Evolutionary conservation across 73 alveolate species (phyloP).

Genomic region (Paramecium sonneborni): DNA sequence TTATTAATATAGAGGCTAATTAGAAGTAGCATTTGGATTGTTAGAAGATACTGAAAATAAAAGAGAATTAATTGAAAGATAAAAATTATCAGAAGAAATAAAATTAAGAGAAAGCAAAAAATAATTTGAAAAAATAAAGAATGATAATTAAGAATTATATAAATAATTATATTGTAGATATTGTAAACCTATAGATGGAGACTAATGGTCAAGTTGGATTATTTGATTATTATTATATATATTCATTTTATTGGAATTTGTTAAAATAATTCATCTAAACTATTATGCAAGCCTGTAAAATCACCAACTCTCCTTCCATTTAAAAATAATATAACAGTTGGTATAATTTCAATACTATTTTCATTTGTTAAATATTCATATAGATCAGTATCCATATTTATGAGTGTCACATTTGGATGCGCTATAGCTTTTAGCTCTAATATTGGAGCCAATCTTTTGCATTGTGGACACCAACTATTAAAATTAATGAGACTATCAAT

Average conservation of each 20-base stretch:
- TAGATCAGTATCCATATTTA: constrained; percentile 74
- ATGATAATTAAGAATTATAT: constrained; percentile 22
- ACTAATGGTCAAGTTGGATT: constrained; percentile 40
- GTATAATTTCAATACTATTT: constrained; percentile 70
- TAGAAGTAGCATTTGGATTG: constrained; percentile 64
- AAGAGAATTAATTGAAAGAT: constrained; percentile 57
- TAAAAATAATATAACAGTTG: constrained; percentile 72
- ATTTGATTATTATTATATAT: background rate
- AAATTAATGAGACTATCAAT: background rate
- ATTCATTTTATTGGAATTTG: constrained; percentile 3
- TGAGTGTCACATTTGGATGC: constrained; percentile 52
- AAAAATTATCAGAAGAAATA: background rate
- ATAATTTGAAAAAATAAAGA: background rate
- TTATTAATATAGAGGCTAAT: constrained; percentile 52
- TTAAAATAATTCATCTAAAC: background rate
- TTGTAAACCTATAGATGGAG: background rate
- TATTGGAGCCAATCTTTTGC: constrained; percentile 73
- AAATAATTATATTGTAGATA: constrained; percentile 22
- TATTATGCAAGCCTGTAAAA: constrained; percentile 66
- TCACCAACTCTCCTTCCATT: constrained; percentile 68
- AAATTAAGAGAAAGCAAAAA: constrained; percentile 34
- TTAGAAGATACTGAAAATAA: constrained; percentile 61
- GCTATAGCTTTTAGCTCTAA: constrained; percentile 70
- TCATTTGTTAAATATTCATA: constrained; percentile 65
- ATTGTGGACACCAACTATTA: constrained; percentile 85